These are phyloP conservation scores for Orobanche coerulescens DNA, from an alignment of 257 asterid genomes.

Conservation along the genomic window DNA sequence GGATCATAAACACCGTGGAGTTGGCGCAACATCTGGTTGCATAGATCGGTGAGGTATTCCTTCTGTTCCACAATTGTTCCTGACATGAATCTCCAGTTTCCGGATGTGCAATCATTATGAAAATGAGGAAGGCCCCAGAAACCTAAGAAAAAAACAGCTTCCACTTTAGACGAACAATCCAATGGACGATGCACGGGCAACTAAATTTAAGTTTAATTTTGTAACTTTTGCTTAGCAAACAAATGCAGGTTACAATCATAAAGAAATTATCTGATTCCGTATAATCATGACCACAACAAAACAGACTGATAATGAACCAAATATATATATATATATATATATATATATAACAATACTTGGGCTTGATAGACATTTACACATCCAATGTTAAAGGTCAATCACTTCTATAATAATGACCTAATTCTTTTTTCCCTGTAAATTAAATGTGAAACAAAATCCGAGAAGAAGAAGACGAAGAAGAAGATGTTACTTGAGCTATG, in stretches of 20 bases:
- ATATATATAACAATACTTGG: no score
- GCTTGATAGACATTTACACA: no score
- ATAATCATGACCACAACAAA: no score
- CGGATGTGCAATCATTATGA: constrained; percentile 47
- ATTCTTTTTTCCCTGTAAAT: no score
- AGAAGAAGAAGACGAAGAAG: not conserved
- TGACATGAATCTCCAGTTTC: constrained; percentile 40
- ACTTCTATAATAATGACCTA: no score
- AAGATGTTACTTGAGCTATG: constrained; percentile 45
- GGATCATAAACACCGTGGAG: constrained; percentile 56
- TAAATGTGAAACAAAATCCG: not conserved
- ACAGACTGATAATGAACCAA: no score
- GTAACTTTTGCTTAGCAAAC: no score
- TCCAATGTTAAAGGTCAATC: no score
- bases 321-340: no score
- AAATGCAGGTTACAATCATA: not conserved
- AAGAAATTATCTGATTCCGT: no score
- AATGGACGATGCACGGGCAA: no score
- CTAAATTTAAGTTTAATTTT: no score
- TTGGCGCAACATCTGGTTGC: constrained; percentile 60
- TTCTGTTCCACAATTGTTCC: constrained; percentile 62
- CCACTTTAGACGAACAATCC: constrained; percentile 7
- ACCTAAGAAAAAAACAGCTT: constrained; percentile 33
- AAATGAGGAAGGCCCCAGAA: constrained; percentile 57
- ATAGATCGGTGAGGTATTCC: constrained; percentile 49